Conservation (phyloP, 129 eudicot genomes). For the Ambrosia artemisiifolia region DNA sequence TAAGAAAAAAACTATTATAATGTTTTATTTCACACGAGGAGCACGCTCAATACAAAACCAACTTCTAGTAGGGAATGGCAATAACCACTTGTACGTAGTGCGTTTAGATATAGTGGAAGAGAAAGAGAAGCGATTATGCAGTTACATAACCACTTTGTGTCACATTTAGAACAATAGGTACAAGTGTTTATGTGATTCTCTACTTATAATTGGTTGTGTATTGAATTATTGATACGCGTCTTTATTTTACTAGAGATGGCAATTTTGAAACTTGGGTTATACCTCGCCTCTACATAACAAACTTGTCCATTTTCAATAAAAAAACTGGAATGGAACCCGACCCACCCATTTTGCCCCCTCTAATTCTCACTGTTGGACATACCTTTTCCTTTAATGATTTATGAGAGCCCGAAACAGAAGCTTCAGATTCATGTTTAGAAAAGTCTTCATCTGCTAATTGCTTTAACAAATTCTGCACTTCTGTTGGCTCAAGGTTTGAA, state of each 20-base stretch:
- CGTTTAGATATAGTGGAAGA: not conserved
- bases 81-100: not conserved
- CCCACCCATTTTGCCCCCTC: not conserved
- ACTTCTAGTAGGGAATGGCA: not conserved
- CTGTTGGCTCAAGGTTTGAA: constrained; percentile 69
- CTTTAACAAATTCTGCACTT: constrained; percentile 78
- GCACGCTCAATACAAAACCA: not conserved
- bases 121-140: not conserved
- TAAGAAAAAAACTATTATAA: constrained; percentile 19
- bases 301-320: not conserved
- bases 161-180: not conserved
- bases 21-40: not conserved
- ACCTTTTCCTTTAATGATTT: constrained; percentile 58
- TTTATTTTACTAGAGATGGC: not conserved
- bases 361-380: not conserved
- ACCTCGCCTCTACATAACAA: not conserved
- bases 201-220: not conserved
- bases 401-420: constrained; percentile 31
- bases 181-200: not conserved
- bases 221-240: not conserved
- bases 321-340: not conserved
- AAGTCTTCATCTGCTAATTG: constrained; percentile 72
- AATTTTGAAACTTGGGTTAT: not conserved
- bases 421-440: constrained; percentile 51
- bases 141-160: not conserved